Base-by-base conservation (phyloP, 1,284 basidiomycete species). In the Vanrija sp. region DNA sequence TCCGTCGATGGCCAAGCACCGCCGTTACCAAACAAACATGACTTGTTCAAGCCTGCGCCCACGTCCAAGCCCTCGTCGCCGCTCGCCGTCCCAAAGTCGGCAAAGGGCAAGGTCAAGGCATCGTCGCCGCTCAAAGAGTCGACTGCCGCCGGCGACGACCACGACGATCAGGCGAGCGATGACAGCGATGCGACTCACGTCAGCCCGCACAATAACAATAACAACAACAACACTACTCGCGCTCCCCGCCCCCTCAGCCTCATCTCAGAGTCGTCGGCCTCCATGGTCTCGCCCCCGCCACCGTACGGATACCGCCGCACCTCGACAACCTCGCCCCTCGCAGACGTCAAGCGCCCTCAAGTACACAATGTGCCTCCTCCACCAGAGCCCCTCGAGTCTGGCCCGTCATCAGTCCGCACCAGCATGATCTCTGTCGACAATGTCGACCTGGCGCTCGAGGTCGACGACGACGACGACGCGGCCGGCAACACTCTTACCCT, bases 361-460 rank as follows among this genome's bases (percentile, higher is more conserved):
- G 27, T 36, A 18, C 36, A 20, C 27, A 16, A 12, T 46, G n/a
- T 36, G 8, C 57, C 57, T 7, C 57, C 57, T 22, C 57, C 54
- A n/a, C 57, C 57, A 19, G 51, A 51, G 10, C 18, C 22, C 2
- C 31, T 56, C 41, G 57, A 59, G 43, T 56, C 54, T n/a, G 57
- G 57, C 3, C 57, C 57, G 10, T 56, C 53, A 14, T 53, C 54
- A 12, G 54, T 56, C 24, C 57, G 57, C 37, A 53, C 51, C 18
- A 59, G 57, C 25, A 39, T 55, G 35, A 31, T 49, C 22, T 47
- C 49, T 15, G 39, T 37, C 18, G 55, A 53, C 7, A 27, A 38
- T 31, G 44, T 48, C 9, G 53, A 49, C 38, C 31, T 49, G 12
- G 50, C 49, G 12, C 31, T 37, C 15, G 55, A 53, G 8, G 36